phyloP scores from a whole-genome alignment of 805 yeast genomes.

The Saccharomycodes ludwigii region DNA sequence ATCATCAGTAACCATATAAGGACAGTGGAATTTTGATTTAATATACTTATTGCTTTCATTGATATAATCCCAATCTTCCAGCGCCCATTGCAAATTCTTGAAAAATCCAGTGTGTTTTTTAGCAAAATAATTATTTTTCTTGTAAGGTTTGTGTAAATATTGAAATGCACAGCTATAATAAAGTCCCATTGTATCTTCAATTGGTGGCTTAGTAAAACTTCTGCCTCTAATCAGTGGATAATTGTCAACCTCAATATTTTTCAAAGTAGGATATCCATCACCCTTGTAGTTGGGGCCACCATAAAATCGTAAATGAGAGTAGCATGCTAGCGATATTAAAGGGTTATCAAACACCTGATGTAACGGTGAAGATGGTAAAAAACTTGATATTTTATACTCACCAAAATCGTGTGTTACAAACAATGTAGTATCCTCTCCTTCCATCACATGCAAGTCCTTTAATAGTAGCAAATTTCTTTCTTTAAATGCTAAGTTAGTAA shows the following conservation, averaged over 20 bases:
- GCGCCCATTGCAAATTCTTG: constrained; percentile 4
- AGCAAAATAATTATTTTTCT: constrained; percentile 16
- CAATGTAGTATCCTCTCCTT: too few species aligned
- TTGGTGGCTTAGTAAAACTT: constrained; percentile 16
- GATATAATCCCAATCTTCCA: constrained; percentile 8
- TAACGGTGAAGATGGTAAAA: too few species aligned
- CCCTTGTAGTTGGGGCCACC: constrained; percentile 17
- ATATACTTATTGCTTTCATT: constrained; percentile 1
- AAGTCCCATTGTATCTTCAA: constrained; percentile 18
- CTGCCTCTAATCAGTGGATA: constrained; percentile 18
- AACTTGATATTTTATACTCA: too few species aligned
- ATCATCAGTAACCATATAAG: too few species aligned
- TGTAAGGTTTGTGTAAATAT: constrained; percentile 21
- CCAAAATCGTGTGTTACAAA: too few species aligned
- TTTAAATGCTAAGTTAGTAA: constrained; percentile 13
- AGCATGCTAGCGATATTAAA: constrained; percentile 18
- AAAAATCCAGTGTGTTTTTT: constrained; percentile 9
- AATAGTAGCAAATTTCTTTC: too few species aligned
- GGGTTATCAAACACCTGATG: constrained; percentile 23
- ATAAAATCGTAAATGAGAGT: constrained; percentile 19
- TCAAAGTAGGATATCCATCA: constrained; percentile 21
- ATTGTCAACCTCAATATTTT: constrained; percentile 4
- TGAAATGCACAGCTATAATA: constrained; percentile 18
- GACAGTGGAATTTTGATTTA: too few species aligned
- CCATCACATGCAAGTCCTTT: too few species aligned